Evolutionary conservation across 371 early-diverging fungal genomes (phyloP).

Genomic region (Nematocida ausubeli): DNA sequence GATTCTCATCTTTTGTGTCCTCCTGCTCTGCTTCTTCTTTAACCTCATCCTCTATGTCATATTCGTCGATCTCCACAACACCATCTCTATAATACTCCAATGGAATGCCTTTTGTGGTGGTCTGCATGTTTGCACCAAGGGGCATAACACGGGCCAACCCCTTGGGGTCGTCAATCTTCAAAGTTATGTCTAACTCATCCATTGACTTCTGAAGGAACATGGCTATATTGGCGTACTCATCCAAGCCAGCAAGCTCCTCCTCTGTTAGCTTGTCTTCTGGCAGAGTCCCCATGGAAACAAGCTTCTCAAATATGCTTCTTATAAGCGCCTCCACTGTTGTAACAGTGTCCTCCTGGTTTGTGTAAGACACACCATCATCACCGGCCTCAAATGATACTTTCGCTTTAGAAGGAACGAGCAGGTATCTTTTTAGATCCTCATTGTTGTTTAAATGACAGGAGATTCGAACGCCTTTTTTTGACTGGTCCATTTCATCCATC

Average conservation of each 20-base stretch:
- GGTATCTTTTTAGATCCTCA: constrained; percentile 45
- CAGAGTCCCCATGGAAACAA: constrained; percentile 12
- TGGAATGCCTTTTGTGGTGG: constrained; percentile 6
- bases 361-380: constrained; percentile 23
- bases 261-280: constrained; percentile 41
- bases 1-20: no score
- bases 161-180: constrained; percentile 35
- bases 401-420: constrained; percentile 24
- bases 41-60: not conserved
- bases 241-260: constrained; percentile 32
- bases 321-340: constrained; percentile 35
- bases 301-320: constrained; percentile 30
- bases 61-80: constrained; percentile 11
- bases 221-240: constrained; percentile 46
- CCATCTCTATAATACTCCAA: constrained; percentile 50
- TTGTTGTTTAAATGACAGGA: constrained; percentile 10
- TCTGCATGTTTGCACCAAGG: constrained; percentile 1
- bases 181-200: constrained; percentile 25
- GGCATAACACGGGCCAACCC: constrained; percentile 36
- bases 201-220: constrained; percentile 30
- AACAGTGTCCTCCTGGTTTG: constrained; percentile 37
- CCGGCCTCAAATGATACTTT: constrained; percentile 25
- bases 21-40: no score
- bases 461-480: constrained; percentile 32
- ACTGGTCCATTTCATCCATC: constrained; percentile 38